Percentiles rank a stretch among this genome's conserved stretches.
Conservation (phyloP, 352 stramenopile species). For the Pythium chondricola region DNA sequence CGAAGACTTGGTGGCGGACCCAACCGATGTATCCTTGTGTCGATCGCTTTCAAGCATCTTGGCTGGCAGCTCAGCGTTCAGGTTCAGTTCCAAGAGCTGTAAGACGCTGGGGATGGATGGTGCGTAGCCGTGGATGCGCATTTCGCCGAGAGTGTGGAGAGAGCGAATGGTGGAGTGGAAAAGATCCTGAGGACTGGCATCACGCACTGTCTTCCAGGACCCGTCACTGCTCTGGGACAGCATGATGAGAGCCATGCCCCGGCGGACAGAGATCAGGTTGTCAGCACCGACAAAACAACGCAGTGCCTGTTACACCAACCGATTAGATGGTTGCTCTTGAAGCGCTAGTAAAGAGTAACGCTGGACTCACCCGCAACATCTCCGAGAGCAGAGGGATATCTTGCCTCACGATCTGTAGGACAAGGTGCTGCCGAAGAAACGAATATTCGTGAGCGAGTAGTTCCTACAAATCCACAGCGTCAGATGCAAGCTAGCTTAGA, state of each 20-base stretch:
- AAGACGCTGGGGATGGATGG: conserved; percentile 50
- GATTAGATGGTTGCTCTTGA: neutral
- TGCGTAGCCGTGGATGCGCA: conserved; percentile 42
- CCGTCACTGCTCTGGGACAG: conserved; percentile 51
- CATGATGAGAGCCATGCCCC: conserved; percentile 64
- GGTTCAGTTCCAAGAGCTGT: conserved; percentile 44
- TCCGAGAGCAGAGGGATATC: conserved; percentile 67
- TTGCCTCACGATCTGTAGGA: conserved; percentile 68
- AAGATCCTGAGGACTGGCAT: neutral
- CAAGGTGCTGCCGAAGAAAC: conserved; percentile 83
- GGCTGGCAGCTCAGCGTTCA: conserved; percentile 45
- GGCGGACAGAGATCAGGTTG: conserved; percentile 61
- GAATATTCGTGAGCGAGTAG: conserved; percentile 88
- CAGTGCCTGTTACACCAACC: conserved; percentile 55
- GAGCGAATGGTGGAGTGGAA: conserved; percentile 57
- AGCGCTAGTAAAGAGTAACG: neutral
- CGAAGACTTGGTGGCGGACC: neutral
- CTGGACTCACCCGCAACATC: conserved; percentile 47
- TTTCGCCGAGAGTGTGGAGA: conserved; percentile 41
- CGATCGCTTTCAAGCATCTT: conserved; percentile 18
- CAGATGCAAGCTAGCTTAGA: conserved; percentile 21
- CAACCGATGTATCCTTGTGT: conserved; percentile 7
- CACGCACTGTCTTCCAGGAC: conserved; percentile 30
- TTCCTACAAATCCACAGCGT: conserved; percentile 31
- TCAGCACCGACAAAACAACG: conserved; percentile 64